phyloP scores from a whole-genome alignment of 805 yeast species.

The Soucietia sequanensis region DNA sequence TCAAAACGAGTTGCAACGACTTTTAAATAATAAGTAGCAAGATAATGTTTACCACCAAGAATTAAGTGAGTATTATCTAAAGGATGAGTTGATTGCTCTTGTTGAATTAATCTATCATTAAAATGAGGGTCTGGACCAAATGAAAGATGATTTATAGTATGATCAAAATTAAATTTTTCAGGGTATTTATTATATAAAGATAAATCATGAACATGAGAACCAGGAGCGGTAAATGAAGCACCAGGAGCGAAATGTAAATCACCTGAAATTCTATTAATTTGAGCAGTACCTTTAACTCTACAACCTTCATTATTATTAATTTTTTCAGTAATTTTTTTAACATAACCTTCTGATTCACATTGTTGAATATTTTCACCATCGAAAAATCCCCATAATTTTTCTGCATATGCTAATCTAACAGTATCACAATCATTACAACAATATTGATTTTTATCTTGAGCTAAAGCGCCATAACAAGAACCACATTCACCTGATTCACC shows the following conservation, averaged over 20 bases:
- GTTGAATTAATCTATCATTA: conserved; percentile 11
- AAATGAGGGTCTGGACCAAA: conserved; percentile 65
- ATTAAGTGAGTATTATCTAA: conserved; percentile 52
- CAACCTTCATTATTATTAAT: conserved; percentile 74
- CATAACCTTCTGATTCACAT: conserved; percentile 89
- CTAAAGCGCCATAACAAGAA: conserved; percentile 82
- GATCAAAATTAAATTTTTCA: conserved; percentile 70
- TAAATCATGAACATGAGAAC: conserved; percentile 80
- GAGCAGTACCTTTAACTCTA: conserved; percentile 74
- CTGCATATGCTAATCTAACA: conserved; percentile 76
- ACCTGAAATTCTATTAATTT: conserved; percentile 84
- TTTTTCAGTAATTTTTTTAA: conserved; percentile 54
- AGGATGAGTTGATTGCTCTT: conserved; percentile 55
- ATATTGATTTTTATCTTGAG: conserved; percentile 51
- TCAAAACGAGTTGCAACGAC: conserved; percentile 90
- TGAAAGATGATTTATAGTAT: conserved; percentile 73
- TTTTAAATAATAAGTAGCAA: conserved; percentile 77
- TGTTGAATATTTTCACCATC: conserved; percentile 88
- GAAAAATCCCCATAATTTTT: conserved; percentile 79
- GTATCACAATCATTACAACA: conserved; percentile 88
- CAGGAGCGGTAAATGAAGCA: conserved; percentile 56
- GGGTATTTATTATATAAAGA: conserved; percentile 61
- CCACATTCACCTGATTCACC: conserved; percentile 63
- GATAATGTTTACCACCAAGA: conserved; percentile 53
- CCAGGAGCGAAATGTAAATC: conserved; percentile 97